Percentiles rank a stretch among this genome's conserved stretches.
These are phyloP conservation scores for Datisca glomerata DNA, from an alignment of 306 rosid genomes.

Conservation along the genomic window DNA sequence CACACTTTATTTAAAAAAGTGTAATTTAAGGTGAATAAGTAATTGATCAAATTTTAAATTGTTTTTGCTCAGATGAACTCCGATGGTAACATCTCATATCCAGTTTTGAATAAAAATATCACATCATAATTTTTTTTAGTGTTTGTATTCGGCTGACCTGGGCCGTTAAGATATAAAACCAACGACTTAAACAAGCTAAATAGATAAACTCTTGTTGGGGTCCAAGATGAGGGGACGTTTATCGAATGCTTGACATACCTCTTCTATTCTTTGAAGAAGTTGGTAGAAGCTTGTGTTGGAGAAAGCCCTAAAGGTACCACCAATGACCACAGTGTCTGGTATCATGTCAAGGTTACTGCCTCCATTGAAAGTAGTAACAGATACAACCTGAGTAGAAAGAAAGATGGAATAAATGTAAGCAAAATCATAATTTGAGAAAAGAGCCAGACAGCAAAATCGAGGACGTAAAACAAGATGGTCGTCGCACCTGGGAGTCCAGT, in stretches of 20 bases:
- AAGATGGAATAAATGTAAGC: background rate
- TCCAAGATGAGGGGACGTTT: background rate
- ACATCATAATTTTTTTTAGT: too few relatives aligned
- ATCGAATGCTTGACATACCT: conserved; percentile 27
- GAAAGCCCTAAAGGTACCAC: conserved; percentile 93
- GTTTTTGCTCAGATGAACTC: background rate
- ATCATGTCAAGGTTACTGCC: conserved; percentile 61
- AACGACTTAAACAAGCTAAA: too few relatives aligned
- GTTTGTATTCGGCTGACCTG: too few relatives aligned
- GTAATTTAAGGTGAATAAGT: background rate
- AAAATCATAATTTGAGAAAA: background rate
- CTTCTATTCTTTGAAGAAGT: conserved; percentile 60
- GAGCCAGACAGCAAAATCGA: conserved; percentile 1
- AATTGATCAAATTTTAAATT: background rate
- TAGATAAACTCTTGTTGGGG: background rate
- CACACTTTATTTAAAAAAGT: background rate
- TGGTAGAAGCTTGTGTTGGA: conserved; percentile 80
- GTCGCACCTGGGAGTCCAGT: conserved; percentile 66
- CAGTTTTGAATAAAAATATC: background rate
- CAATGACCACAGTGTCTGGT: conserved; percentile 55
- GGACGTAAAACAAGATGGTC: background rate
- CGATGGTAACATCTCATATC: too few relatives aligned
- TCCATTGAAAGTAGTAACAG: conserved; percentile 76
- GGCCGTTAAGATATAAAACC: too few relatives aligned
- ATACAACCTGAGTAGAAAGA: conserved; percentile 45